A percentile compares a stretch with the other conserved stretches of the same genome.
Conservation (phyloP, 2,329 filamentous ascomycete species). For the Neofusicoccum parvum region DNA sequence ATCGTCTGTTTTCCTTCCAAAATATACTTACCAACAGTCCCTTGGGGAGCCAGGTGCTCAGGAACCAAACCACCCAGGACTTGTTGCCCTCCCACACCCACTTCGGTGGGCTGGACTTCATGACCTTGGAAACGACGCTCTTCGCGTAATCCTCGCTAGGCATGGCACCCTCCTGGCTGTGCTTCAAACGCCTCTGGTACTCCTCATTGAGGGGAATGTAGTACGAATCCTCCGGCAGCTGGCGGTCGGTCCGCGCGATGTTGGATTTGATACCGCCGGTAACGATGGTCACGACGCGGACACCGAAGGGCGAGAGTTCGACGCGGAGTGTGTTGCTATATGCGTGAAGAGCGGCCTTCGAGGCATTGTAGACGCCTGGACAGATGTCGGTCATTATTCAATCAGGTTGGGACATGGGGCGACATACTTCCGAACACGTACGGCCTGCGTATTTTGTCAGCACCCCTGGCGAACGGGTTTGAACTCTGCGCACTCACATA, state of each 20-base stretch:
- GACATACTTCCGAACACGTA: slow-evolving; percentile 48
- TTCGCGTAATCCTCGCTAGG: slow-evolving; percentile 56
- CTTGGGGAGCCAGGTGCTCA: slow-evolving; percentile 50
- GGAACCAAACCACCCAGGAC: slow-evolving; percentile 52
- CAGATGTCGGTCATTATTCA: slow-evolving; percentile 53
- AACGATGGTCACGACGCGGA: slow-evolving; percentile 51
- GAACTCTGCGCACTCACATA: slow-evolving; percentile 29
- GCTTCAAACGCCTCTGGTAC: slow-evolving; percentile 54
- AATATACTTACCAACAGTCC: slow-evolving; percentile 37
- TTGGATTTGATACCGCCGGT: slow-evolving; percentile 64
- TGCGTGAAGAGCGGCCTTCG: slow-evolving; percentile 30
- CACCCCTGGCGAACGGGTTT: not conserved
- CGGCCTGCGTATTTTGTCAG: slow-evolving; percentile 23
- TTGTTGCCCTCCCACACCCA: slow-evolving; percentile 37
- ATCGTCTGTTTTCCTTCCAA: not conserved
- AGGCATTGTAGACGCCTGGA: slow-evolving; percentile 33
- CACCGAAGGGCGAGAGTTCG: slow-evolving; percentile 56
- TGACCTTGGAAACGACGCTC: slow-evolving; percentile 56
- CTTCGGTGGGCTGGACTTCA: slow-evolving; percentile 37
- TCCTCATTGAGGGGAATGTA: slow-evolving; percentile 56
- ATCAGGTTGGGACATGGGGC: slow-evolving; percentile 57
- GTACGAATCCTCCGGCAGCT: slow-evolving; percentile 50
- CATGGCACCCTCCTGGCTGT: slow-evolving; percentile 58
- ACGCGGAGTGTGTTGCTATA: slow-evolving; percentile 44
- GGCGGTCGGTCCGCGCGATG: slow-evolving; percentile 56